Evolutionary conservation across 2,329 filamentous ascomycete genomes (phyloP).

Genomic region (Calonectria montana): DNA sequence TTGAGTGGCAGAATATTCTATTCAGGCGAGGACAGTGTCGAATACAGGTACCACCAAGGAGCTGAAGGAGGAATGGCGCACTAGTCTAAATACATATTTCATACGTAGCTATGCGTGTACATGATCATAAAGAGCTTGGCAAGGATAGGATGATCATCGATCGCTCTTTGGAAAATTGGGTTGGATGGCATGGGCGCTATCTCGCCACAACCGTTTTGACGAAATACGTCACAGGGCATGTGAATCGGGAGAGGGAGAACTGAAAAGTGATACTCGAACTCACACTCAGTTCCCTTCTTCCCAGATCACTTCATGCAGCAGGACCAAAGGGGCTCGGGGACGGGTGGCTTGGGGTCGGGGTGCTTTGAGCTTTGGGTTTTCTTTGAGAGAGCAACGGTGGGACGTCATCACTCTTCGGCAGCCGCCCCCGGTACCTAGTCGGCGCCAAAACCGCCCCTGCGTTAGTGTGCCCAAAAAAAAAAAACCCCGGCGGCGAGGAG

Average conservation of each 20-base stretch:
- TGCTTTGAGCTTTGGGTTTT: background rate
- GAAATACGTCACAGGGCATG: background rate
- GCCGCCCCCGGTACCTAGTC: slow-evolving; percentile 9
- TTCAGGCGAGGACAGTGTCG: no score
- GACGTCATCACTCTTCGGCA: background rate
- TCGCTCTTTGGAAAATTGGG: background rate
- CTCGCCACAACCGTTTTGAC: background rate
- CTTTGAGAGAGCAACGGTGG: background rate
- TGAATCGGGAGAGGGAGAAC: background rate
- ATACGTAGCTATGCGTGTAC: background rate
- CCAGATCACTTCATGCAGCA: background rate
- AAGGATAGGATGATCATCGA: background rate
- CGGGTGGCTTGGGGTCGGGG: background rate
- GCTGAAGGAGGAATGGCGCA: background rate
- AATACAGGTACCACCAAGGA: background rate
- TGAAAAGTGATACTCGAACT: background rate
- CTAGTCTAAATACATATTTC: background rate
- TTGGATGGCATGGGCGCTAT: background rate
- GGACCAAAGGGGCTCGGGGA: no score
- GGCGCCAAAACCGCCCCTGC: slow-evolving; percentile 29
- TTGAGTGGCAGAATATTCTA: background rate
- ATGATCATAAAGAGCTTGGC: background rate
- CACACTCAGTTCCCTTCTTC: background rate
- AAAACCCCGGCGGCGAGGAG: background rate
- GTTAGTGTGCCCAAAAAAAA: slow-evolving; percentile 24